phyloP scores from a whole-genome alignment of 2,329 filamentous ascomycete genomes.

The Bertia moriformis region DNA sequence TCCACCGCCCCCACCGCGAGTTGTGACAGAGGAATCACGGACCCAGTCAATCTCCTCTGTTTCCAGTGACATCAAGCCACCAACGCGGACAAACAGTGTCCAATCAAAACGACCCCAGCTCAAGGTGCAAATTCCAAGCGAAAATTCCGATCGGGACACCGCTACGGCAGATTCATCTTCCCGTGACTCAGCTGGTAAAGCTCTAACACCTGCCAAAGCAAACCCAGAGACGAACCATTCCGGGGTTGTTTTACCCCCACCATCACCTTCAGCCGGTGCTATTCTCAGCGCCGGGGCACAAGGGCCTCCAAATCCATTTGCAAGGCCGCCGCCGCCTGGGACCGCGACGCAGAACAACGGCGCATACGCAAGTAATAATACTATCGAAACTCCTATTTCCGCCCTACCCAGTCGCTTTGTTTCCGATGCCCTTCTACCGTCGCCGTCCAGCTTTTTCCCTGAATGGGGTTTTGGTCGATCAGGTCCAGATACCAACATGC shows the following conservation, averaged over 20 bases:
- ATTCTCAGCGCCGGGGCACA: conserved; percentile 80
- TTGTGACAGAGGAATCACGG: neutral
- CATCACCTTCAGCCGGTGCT: conserved; percentile 75
- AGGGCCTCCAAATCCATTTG: conserved; percentile 90
- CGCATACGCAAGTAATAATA: conserved; percentile 37
- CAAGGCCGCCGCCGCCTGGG: conserved; percentile 53
- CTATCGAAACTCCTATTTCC: conserved; percentile 74
- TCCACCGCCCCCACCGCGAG: neutral
- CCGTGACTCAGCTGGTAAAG: conserved; percentile 44
- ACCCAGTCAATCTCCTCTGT: neutral
- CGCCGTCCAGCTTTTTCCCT: conserved; percentile 80
- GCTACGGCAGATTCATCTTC: conserved; percentile 60
- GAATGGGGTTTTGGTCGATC: conserved; percentile 63
- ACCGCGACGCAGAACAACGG: conserved; percentile 22
- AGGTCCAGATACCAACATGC: conserved; percentile 60
- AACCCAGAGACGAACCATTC: neutral
- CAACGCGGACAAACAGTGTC: conserved; percentile 65
- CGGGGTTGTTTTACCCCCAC: conserved; percentile 74
- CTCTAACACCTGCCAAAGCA: conserved; percentile 30
- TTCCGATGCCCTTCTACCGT: conserved; percentile 72
- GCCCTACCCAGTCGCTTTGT: conserved; percentile 85
- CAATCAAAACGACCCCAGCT: conserved; percentile 65
- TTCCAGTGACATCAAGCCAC: conserved; percentile 49
- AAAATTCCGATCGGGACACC: conserved; percentile 65
- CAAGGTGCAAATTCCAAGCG: conserved; percentile 89